phyloP scores from a whole-genome alignment of 352 stramenopile species.

The Globisporangium canariense region DNA sequence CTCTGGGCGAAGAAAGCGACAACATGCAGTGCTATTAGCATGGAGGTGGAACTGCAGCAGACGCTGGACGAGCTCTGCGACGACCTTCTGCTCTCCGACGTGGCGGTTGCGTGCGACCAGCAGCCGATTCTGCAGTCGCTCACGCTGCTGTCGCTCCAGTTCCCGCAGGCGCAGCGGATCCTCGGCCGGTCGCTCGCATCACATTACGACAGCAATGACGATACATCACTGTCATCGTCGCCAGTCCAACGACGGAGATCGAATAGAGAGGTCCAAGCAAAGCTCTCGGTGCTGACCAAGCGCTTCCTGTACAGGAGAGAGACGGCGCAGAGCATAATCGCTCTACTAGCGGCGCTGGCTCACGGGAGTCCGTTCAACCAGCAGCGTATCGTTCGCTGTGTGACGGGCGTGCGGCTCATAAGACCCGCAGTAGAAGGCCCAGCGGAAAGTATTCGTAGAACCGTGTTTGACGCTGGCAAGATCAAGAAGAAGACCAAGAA shows the following conservation, averaged over 20 bases:
- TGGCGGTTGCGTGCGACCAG: constrained; percentile 18
- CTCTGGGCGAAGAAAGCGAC: no score
- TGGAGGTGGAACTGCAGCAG: constrained; percentile 28
- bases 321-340: constrained; percentile 24
- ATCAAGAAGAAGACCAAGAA: constrained; percentile 16
- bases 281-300: constrained; percentile 19
- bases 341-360: constrained; percentile 32
- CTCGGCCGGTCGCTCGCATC: constrained; percentile 28
- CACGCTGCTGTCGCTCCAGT: constrained; percentile 24
- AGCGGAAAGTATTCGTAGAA: not conserved
- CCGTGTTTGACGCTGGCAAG: constrained; percentile 15
- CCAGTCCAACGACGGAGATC: not conserved
- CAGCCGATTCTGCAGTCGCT: constrained; percentile 31
- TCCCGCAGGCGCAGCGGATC: constrained; percentile 23
- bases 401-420: constrained; percentile 27
- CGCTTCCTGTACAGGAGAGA: constrained; percentile 34
- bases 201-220: not conserved
- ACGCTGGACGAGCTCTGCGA: constrained; percentile 33
- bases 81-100: constrained; percentile 28
- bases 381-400: constrained; percentile 32
- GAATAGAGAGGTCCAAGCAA: constrained; percentile 3
- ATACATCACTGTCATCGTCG: not conserved
- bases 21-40: not conserved
- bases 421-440: not conserved
- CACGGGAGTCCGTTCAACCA: constrained; percentile 36